phyloP scores from a whole-genome alignment of 2,329 filamentous ascomycete species.

The Pestalotiopsis sp. region DNA sequence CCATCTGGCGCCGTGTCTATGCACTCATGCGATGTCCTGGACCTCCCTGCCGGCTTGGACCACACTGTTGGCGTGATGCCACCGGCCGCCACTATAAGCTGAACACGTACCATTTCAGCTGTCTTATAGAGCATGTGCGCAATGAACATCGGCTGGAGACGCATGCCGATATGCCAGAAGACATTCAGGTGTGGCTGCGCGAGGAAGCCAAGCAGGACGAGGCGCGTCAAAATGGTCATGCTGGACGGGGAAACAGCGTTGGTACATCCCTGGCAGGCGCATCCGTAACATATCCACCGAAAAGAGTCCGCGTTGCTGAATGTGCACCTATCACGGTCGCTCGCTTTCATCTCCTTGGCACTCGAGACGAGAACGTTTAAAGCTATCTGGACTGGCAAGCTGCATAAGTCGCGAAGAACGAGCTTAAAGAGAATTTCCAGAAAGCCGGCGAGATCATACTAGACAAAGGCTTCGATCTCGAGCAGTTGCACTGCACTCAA shows the following conservation, averaged over 20 bases:
- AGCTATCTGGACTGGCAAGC: not conserved
- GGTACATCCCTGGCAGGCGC: not conserved
- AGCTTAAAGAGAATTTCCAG: not conserved
- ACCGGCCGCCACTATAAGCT: not conserved
- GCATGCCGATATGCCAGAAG: not conserved
- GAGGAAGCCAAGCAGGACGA: not conserved
- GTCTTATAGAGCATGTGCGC: not conserved
- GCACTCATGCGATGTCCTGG: not conserved
- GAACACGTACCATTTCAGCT: not conserved
- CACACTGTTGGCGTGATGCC: not conserved
- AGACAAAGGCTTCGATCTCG: not conserved
- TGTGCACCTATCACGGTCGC: not conserved
- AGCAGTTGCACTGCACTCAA: not conserved
- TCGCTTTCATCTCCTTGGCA: not conserved
- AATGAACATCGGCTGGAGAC: not conserved
- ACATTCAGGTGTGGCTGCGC: not conserved
- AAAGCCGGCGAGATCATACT: not conserved
- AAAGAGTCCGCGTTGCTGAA: not conserved
- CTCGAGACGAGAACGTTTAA: not conserved
- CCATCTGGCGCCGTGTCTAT: not conserved
- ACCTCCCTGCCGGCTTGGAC: not conserved
- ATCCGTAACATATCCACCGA: not conserved
- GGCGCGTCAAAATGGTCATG: not conserved
- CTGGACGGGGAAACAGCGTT: not conserved
- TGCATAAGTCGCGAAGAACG: not conserved